Base-by-base conservation (phyloP, 495 filamentous ascomycete species). In the Pyrenula aspistea region DNA sequence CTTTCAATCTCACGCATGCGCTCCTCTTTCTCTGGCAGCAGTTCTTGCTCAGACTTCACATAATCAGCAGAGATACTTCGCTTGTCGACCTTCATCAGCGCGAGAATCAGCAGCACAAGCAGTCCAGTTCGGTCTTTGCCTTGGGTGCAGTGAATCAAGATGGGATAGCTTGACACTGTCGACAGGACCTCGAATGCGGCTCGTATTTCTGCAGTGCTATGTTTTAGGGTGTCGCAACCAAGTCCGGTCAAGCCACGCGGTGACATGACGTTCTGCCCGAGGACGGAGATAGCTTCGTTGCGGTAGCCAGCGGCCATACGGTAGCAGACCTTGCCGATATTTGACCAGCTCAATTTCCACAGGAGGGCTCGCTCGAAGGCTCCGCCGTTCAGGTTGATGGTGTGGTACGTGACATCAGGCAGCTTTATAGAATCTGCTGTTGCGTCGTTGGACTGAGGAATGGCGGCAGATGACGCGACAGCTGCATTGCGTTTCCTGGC, bases 61-160 rank as follows among this genome's bases (percentile, higher is more conserved):
- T 92, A 94, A 66, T 93, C 90, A 55, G 80, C 64, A 12, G 68
- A 63, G 15, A 93, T 78, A 0, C 81, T 82, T 0, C 74, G 70
- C 0, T 71, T 53, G 0, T 81, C 78, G 0, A 87, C 77, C 2
- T 69, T 65, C 2, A 83, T 73, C 1, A 86, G 66, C 24, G 91
- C 64, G 1, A 91, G 67, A 0, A 78, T 61, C 20, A 94, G 71
- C 11, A 84, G 68, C n/a, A 88, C 67, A 22, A 87, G 71, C 1
- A 93, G 71, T 0, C 90, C 90, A 0, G 89, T 93, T 0, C 88
- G 80, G 64, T 94, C 90, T 63, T 95, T 95, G 36, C 90, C 90
- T 64, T 93, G 87, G 2, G 88, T 91, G 70, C 90, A 94, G 71
- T 93, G 89, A 2, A 91, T 64, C 2, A 92, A 64, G 2, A 82